Evolutionary conservation across 2,329 filamentous ascomycete genomes (phyloP).

Genomic region (Rosellinia necatrix): DNA sequence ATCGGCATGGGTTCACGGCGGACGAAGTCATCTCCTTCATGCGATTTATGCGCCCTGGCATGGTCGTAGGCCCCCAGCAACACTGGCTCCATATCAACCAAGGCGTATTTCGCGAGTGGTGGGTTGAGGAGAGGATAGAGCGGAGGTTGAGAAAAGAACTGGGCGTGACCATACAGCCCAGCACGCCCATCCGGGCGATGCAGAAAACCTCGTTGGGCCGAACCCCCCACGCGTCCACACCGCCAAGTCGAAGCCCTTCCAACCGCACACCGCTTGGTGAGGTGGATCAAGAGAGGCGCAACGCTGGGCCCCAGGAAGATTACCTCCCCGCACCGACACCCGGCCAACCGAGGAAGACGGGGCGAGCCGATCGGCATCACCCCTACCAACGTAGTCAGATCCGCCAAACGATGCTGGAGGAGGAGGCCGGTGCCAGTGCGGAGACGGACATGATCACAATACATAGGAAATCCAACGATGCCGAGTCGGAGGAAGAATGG

Average conservation of each 20-base stretch:
- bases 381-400: slow-evolving; percentile 67
- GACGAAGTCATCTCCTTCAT: slow-evolving; percentile 98
- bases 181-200: slow-evolving; percentile 65
- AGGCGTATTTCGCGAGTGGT: slow-evolving; percentile 97
- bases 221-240: slow-evolving; percentile 77
- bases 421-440: slow-evolving; percentile 57
- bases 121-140: slow-evolving; percentile 86
- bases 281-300: slow-evolving; percentile 79
- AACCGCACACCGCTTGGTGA: slow-evolving; percentile 89
- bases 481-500: slow-evolving; percentile 81
- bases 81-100: slow-evolving; percentile 99
- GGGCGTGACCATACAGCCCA: slow-evolving; percentile 55
- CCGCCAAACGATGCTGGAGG: slow-evolving; percentile 50
- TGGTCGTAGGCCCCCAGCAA: slow-evolving; percentile 98
- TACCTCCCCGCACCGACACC: slow-evolving; percentile 94
- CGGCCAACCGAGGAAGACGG: slow-evolving; percentile 90
- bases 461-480: slow-evolving; percentile 64
- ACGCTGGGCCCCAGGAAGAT: slow-evolving; percentile 76
- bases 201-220: slow-evolving; percentile 60
- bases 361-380: slow-evolving; percentile 76
- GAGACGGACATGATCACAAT: slow-evolving; percentile 65
- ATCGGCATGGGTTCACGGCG: slow-evolving; percentile 94
- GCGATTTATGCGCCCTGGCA: slow-evolving; percentile 98
- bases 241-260: slow-evolving; percentile 77
- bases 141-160: slow-evolving; percentile 66